phyloP scores from a whole-genome alignment of 805 yeast species.

The Lipomyces yamanashiensis region DNA sequence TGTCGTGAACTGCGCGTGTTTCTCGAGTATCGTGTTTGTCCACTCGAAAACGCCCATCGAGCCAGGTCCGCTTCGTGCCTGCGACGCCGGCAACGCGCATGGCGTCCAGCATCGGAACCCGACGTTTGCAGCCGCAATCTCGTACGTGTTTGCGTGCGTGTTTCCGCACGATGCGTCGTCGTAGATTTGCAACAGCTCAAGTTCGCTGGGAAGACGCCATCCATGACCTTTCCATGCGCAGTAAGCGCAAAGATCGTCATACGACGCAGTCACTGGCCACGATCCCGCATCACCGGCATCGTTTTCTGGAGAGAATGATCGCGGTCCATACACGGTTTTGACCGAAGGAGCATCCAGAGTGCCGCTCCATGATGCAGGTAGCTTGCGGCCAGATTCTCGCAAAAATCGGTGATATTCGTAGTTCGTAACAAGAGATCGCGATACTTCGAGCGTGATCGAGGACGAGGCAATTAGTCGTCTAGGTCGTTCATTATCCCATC shows the following conservation, averaged over 20 bases:
- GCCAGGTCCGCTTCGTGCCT: conserved; percentile 30
- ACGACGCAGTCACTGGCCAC: conserved; percentile 38
- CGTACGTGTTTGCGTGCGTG: conserved; percentile 1
- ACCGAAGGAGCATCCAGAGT: conserved; percentile 22
- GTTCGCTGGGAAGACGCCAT: conserved; percentile 36
- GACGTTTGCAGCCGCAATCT: conserved; percentile 24
- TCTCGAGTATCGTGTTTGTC: conserved; percentile 33
- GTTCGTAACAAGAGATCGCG: conserved; percentile 34
- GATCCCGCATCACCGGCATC: conserved; percentile 8
- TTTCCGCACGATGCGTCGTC: conserved; percentile 19
- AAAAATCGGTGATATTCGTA: conserved; percentile 28
- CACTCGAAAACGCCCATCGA: conserved; percentile 39
- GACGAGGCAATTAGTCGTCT: neutral
- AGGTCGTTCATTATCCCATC: conserved; percentile 39
- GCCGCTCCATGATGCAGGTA: conserved; percentile 34
- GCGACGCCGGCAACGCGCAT: conserved; percentile 1
- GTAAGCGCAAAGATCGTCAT: conserved; percentile 29
- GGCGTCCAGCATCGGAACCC: conserved; percentile 39
- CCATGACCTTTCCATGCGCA: conserved; percentile 27
- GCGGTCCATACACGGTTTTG: conserved; percentile 33
- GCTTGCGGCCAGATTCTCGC: neutral
- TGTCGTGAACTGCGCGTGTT: conserved; percentile 26
- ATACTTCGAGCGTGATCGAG: conserved; percentile 17
- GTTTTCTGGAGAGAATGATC: conserved; percentile 10
- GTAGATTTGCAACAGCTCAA: conserved; percentile 34